Evolutionary conservation across 148 eudicot species (phyloP).

Genomic region (Fagopyrum esculentum): DNA sequence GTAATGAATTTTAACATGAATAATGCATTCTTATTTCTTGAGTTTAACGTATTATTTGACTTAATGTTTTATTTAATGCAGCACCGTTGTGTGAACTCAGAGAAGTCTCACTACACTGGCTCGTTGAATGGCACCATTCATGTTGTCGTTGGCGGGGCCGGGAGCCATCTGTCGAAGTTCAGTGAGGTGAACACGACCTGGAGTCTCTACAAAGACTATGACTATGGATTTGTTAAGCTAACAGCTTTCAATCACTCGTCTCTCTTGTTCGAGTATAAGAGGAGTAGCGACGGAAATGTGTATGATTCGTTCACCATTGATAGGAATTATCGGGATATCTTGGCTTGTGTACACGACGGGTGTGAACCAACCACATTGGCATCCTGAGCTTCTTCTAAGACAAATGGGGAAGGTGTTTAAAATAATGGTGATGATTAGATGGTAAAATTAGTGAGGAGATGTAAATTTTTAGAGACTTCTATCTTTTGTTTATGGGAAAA

Average conservation of each 20-base stretch:
- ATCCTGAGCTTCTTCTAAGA: slow-evolving; percentile 18
- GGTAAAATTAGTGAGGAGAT: background rate
- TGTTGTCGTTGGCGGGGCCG: slow-evolving; percentile 75
- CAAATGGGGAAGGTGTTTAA: background rate
- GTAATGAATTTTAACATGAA: slow-evolving; percentile 17
- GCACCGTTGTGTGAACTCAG: slow-evolving; percentile 63
- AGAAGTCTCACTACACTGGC: slow-evolving; percentile 60
- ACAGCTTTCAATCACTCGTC: slow-evolving; percentile 77
- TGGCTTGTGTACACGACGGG: slow-evolving; percentile 59
- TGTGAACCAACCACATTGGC: slow-evolving; percentile 53
- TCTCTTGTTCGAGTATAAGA: slow-evolving; percentile 85
- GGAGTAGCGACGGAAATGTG: slow-evolving; percentile 72
- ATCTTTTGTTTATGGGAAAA: background rate
- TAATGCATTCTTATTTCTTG: background rate
- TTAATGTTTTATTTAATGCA: slow-evolving; percentile 19
- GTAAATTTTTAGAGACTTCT: background rate
- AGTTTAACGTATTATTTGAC: background rate
- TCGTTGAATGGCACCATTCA: slow-evolving; percentile 78
- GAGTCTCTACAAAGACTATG: slow-evolving; percentile 65
- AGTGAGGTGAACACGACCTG: slow-evolving; percentile 42
- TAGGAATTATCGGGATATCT: slow-evolving; percentile 70
- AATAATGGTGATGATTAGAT: background rate
- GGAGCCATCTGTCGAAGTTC: slow-evolving; percentile 63
- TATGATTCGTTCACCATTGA: slow-evolving; percentile 79
- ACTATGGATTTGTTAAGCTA: slow-evolving; percentile 68